A percentile compares a stretch with the other conserved stretches of the same genome.
Conservation (phyloP, 2,329 filamentous ascomycete genomes). For the Diaporthe vaccinii region DNA sequence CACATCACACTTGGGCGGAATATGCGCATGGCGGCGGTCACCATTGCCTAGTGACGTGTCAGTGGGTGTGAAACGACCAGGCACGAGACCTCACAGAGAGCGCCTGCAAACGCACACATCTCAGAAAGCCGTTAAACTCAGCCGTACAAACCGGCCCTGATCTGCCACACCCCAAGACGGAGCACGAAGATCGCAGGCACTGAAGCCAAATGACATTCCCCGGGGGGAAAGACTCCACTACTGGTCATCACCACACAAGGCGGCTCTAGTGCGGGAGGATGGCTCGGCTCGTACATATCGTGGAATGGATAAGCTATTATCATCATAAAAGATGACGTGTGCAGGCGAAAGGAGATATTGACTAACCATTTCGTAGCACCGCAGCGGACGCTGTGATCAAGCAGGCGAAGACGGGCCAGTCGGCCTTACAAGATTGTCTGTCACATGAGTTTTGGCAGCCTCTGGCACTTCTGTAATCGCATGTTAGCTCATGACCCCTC, state of each 20-base stretch:
- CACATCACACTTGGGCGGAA: no score
- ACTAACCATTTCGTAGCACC: slow-evolving; percentile 35
- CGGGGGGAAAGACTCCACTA: slow-evolving; percentile 77
- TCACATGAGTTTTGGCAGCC: background rate
- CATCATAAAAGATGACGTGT: slow-evolving; percentile 60
- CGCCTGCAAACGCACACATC: slow-evolving; percentile 28
- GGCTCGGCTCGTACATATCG: slow-evolving; percentile 76
- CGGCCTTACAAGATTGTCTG: background rate
- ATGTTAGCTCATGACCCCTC: slow-evolving; percentile 23
- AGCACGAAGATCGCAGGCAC: slow-evolving; percentile 63
- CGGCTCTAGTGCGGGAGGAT: slow-evolving; percentile 79
- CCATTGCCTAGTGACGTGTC: background rate
- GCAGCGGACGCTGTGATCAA: background rate
- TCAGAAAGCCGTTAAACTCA: slow-evolving; percentile 55
- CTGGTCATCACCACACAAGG: slow-evolving; percentile 71
- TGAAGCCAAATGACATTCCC: slow-evolving; percentile 71
- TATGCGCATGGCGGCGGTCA: background rate
- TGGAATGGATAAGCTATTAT: slow-evolving; percentile 84
- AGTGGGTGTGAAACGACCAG: slow-evolving; percentile 19
- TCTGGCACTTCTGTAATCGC: background rate
- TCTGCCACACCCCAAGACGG: slow-evolving; percentile 66
- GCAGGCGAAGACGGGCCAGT: background rate
- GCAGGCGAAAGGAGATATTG: slow-evolving; percentile 31
- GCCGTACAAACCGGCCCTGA: slow-evolving; percentile 51
- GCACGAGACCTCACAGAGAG: background rate